Conservation (phyloP, 257 asterid genomes). For the Solanum medicagineum region DNA sequence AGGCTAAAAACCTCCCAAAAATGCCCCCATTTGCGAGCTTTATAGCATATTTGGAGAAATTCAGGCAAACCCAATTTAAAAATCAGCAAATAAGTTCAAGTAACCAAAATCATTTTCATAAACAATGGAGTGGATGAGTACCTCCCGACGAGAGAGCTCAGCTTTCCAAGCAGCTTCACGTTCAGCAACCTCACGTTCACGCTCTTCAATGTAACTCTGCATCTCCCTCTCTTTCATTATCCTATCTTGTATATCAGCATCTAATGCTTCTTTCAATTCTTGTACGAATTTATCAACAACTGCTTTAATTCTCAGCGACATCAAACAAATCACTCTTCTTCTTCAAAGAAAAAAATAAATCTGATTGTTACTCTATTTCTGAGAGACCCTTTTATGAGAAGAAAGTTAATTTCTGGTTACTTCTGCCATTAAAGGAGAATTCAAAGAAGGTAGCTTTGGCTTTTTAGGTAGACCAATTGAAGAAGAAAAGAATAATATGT, state of each 20-base stretch:
- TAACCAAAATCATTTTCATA: not conserved
- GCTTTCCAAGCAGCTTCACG: constrained; percentile 99
- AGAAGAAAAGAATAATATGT: not conserved
- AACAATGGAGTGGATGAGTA: not conserved
- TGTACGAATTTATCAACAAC: constrained; percentile 93
- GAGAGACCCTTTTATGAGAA: not conserved
- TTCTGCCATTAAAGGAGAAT: not conserved
- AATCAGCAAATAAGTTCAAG: not conserved
- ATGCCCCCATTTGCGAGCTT: not conserved
- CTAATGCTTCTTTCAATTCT: constrained; percentile 92
- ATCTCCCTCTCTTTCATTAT: constrained; percentile 97
- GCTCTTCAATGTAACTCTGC: constrained; percentile 97
- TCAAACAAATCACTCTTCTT: constrained; percentile 1
- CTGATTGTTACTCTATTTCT: not conserved
- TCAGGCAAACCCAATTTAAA: not conserved
- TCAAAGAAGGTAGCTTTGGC: not conserved
- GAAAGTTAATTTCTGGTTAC: not conserved
- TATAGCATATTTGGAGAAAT: not conserved
- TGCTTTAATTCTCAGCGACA: constrained; percentile 89
- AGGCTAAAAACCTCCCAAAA: not conserved
- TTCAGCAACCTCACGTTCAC: constrained; percentile 97
- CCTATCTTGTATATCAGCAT: constrained; percentile 94
- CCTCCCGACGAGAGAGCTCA: constrained; percentile 98
- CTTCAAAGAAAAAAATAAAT: not conserved
- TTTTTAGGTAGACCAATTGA: not conserved